Evolutionary conservation across 306 rosid genomes (phyloP).

Genomic region (Prosopis cineraria): DNA sequence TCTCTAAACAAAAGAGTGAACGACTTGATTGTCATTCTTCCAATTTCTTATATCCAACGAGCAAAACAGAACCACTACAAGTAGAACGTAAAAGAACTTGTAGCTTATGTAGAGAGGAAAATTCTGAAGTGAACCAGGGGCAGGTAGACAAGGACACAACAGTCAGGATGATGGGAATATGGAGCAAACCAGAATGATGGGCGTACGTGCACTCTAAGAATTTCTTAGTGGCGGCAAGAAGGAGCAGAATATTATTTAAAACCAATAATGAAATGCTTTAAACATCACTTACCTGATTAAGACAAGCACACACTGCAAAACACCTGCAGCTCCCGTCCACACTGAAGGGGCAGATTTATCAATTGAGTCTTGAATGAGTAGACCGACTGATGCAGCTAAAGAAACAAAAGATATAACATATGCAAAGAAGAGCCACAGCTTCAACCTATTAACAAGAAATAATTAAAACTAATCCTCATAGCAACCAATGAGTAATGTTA

Average conservation of each 20-base stretch:
- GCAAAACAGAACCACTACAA: constrained; percentile 5
- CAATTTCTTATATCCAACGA: neutral
- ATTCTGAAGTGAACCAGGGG: neutral
- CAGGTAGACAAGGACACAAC: neutral
- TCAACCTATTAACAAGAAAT: constrained; percentile 61
- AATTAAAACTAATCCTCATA: constrained; percentile 34
- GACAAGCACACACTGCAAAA: constrained; percentile 86
- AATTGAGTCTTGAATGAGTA: constrained; percentile 88
- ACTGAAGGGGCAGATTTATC: constrained; percentile 80
- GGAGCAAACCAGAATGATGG: neutral
- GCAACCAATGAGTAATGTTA: constrained; percentile 26
- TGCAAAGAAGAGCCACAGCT: constrained; percentile 98
- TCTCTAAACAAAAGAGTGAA: too few relatives aligned
- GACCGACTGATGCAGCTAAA: constrained; percentile 95
- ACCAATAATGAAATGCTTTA: constrained; percentile 23
- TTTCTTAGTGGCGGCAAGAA: neutral
- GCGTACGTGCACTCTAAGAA: neutral
- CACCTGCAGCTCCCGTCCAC: constrained; percentile 97
- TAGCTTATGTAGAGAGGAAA: neutral
- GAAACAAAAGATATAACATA: constrained; percentile 97
- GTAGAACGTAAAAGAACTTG: neutral
- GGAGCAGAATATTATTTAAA: neutral
- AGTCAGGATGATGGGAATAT: neutral
- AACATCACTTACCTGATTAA: constrained; percentile 67
- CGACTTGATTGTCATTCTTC: too few relatives aligned